Base-by-base conservation (phyloP, 768 basidiomycete species). In the Udeniomyces megalosporus region DNA sequence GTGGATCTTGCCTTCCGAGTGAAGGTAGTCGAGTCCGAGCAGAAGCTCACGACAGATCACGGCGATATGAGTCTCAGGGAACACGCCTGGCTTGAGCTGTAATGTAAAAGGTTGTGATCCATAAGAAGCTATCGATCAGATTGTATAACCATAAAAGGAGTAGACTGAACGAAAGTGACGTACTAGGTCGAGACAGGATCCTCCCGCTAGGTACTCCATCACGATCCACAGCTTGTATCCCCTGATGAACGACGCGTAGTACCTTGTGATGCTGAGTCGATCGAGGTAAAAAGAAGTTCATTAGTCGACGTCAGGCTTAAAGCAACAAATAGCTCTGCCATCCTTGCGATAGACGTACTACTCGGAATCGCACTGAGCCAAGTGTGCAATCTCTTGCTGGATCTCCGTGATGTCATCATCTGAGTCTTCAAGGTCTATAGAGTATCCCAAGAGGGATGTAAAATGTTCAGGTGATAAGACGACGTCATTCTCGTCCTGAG, bases 391-490 rank as follows among this genome's bases (percentile, higher is more conserved):
- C 74, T 99, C 95, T 73, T 90, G 88, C 71, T 99, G 95, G 53
- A 99, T 99, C 75, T 99, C 95, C 20, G 87, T 83, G 67, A 99
- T 97, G 73, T 97, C 95, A 71, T 99, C 95, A 74, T 96, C 92
- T 28, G 91, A 89, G 74, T 95, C 88, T 74, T 99, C 95, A 64
- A 99, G 78, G 77, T 97, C 93, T 93, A 54, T 26, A n/a, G n/a
- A n/a, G n/a, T n/a, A n/a, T n/a, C n/a, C n/a, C n/a, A n/a, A n/a
- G n/a, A n/a, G n/a, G n/a, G n/a, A n/a, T n/a, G n/a, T n/a, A n/a
- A n/a, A n/a, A n/a, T n/a, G n/a, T n/a, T n/a, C n/a, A n/a, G n/a
- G n/a, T n/a, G n/a, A n/a, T n/a, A n/a, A n/a, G n/a, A n/a, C n/a
- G n/a, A n/a, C n/a, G n/a, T n/a, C n/a, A n/a, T n/a, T n/a, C n/a